Evolutionary conservation across 164 flowering plant species (phyloP), one percentile per base, ranked within the genome.

Genomic region (Hamamelis virginiana): DNA sequence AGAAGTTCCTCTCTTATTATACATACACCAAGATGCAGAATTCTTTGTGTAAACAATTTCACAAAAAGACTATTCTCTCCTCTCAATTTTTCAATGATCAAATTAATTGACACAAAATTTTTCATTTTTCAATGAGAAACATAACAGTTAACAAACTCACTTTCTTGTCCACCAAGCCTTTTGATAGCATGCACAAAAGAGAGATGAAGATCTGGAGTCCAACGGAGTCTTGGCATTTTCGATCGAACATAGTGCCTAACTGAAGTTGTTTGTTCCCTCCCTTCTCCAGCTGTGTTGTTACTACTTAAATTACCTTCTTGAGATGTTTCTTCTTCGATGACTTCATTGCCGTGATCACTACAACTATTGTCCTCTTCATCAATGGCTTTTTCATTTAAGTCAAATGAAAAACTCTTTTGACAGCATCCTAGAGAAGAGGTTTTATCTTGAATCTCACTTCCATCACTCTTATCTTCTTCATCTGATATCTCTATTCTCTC

Each of bases 201-300:
- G 25, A 68, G 71, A 68, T 81, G 85, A 47, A 81, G 80, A 27
- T 82, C 83, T 18, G 81, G 82, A 25, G 85, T 82, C 85, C 85
- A 82, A 11, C 83, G 43, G 1, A 82, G 80, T 58, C 83, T 68
- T 9, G 85, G 85, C 71, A 77, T 66, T 67, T 82, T 82, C 1
- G 85, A 82, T 59, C 85, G 69, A 13, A 77, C 56, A 51, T 82
- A 82, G 13, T 70, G 82, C 45, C 85, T 72, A 46, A 78, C 80
- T 33, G 73, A 16, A 33, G n/a, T 25, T 18, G 67, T 58, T 22
- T 10, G 27, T 33, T 50, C 62, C 47, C 28, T 38, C 71, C 60
- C 33, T 43, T 55, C 68, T 22, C 4, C 45, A 18, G 12, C 33
- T n/a, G 63, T 46, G 46, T 28, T 50, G 65, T 62, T 67, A 26